Evolutionary conservation across 345 rosid genomes (phyloP), one percentile per base, ranked within the genome.

Genomic region (Pugionium cornutum): DNA sequence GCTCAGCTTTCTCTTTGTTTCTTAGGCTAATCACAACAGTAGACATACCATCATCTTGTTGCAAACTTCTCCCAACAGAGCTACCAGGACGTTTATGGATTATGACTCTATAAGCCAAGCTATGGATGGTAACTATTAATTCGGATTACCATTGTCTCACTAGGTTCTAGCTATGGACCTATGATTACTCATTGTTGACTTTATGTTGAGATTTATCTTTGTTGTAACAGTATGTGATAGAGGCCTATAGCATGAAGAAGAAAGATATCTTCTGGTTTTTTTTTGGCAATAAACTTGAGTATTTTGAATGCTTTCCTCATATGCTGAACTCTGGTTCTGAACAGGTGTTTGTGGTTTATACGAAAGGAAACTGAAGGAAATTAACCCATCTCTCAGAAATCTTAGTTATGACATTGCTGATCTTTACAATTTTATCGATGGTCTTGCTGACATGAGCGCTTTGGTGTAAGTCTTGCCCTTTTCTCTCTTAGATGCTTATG

Each of bases 31-130:
- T 73, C 53, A 45, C 1, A 73, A 60, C 77, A 54, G 77, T 47
- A 86, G 79, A 77, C 99, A 94, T 77, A 94, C 99, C 58, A 94
- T 94, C 70, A 74, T 94, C 61, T 81, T 94, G 80, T 78, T 94
- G 91, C 99, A 94, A 72, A 78, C 80, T 51, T 81, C 96, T 55
- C 95, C 70, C 2, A 85, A 49, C 81, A 91, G 89, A 76, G 79
- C 96, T 42, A 84, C 86, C 25, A 87, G 97, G 75, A 94, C 97
- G 7, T 94, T 91, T 68, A 87, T 90, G 99, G 99, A 94, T 79
- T 94, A 79, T 62, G 97, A 74, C 7, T 94, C 99, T 25, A 76
- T 86, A 18, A 80, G 80, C 75, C 96, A 86, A 82, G 97, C 99
- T 70, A 89, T 94, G 91, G 99, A 91, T 74, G 99, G 99, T 88